These are phyloP conservation scores for Phoma sp. DNA, from an alignment of 2,329 filamentous ascomycete species.

Conservation along the genomic window DNA sequence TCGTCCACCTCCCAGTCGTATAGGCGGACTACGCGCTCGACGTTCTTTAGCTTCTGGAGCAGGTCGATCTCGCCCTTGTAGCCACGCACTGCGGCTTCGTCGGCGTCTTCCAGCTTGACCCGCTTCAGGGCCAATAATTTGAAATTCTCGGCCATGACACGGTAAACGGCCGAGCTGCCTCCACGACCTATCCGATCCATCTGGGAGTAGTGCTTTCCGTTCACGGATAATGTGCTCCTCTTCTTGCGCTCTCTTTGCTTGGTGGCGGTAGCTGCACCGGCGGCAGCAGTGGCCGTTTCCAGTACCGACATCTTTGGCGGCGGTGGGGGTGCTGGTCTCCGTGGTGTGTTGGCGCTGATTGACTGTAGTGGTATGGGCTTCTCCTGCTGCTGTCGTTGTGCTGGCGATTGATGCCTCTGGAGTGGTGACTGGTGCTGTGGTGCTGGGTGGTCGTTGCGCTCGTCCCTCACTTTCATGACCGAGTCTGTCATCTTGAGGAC, in stretches of 20 bases:
- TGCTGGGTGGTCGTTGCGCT: conserved; percentile 28
- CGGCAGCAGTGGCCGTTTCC: conserved; percentile 86
- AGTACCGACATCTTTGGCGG: conserved; percentile 96
- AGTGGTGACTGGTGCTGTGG: conserved; percentile 38
- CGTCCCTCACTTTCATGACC: conserved; percentile 44
- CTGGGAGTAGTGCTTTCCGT: conserved; percentile 88
- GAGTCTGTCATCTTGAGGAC: conserved; percentile 30
- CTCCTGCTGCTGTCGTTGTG: conserved; percentile 46
- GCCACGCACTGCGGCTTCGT: conserved; percentile 80
- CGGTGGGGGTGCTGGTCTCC: conserved; percentile 75
- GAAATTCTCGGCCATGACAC: conserved; percentile 95
- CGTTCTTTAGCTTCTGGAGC: conserved; percentile 77
- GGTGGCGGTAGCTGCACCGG: conserved; percentile 74
- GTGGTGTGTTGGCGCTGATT: conserved; percentile 74
- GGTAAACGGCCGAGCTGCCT: conserved; percentile 92
- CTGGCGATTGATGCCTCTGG: conserved; percentile 35
- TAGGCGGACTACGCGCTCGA: conserved; percentile 88
- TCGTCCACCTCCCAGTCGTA: conserved; percentile 94
- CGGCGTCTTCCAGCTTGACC: conserved; percentile 87
- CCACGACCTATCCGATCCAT: conserved; percentile 91
- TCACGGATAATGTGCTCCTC: conserved; percentile 83
- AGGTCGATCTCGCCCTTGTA: conserved; percentile 97
- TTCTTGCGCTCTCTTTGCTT: conserved; percentile 75
- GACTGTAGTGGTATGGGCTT: conserved; percentile 58
- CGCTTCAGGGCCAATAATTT: conserved; percentile 94